Conservation (phyloP, 2,329 filamentous ascomycete genomes). For the Cladobotryum protrusum region DNA sequence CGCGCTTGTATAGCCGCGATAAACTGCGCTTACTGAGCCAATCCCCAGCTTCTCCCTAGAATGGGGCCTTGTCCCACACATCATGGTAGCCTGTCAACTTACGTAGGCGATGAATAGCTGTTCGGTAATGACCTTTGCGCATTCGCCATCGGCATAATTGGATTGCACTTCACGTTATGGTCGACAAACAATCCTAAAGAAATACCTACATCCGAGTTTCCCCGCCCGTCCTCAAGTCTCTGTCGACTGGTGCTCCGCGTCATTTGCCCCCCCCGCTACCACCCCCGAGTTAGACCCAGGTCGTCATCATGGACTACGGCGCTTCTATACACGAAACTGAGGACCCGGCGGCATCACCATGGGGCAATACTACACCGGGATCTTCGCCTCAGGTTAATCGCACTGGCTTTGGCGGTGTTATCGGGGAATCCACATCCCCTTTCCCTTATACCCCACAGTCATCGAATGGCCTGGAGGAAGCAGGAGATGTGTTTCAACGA, state of each 20-base stretch:
- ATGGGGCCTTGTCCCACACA: conserved; percentile 8
- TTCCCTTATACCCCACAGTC: conserved; percentile 39
- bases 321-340: conserved; percentile 50
- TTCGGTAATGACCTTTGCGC: conserved; percentile 6
- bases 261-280: conserved; percentile 16
- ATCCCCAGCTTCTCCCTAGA: conserved; percentile 4
- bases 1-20: conserved; percentile 20
- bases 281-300: conserved; percentile 3
- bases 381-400: conserved; percentile 44
- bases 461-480: conserved; percentile 37
- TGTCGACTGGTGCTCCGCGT: conserved; percentile 9
- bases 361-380: conserved; percentile 49
- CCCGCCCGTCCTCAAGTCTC: background rate
- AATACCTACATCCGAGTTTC: background rate
- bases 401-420: conserved; percentile 36
- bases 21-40: conserved; percentile 18
- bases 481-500: conserved; percentile 36
- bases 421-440: conserved; percentile 35
- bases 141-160: conserved; percentile 6
- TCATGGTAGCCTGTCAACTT: conserved; percentile 20
- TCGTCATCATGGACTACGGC: conserved; percentile 50
- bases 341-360: conserved; percentile 47
- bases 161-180: conserved; percentile 9
- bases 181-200: conserved; percentile 1
- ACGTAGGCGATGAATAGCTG: conserved; percentile 20